These are phyloP conservation scores for Fusarium luffae DNA, from an alignment of 2,329 filamentous ascomycete species.

Conservation along the genomic window DNA sequence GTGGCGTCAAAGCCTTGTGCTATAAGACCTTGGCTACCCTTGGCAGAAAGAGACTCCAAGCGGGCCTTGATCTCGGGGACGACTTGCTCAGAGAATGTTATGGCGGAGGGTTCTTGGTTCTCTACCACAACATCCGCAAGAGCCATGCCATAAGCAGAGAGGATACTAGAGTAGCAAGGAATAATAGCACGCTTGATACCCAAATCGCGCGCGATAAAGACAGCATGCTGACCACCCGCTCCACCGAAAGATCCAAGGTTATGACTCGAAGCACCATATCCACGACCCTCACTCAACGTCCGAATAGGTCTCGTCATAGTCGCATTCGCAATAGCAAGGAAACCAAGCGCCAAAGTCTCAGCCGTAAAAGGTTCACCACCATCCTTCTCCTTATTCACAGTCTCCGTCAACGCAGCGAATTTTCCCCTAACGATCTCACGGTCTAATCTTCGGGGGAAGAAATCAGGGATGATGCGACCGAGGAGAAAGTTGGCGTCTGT, in stretches of 20 bases:
- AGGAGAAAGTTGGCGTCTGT: slow-evolving; percentile 79
- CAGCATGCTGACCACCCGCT: slow-evolving; percentile 58
- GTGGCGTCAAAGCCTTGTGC: slow-evolving; percentile 53
- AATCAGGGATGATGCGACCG: slow-evolving; percentile 68
- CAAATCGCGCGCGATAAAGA: slow-evolving; percentile 55
- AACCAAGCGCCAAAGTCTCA: slow-evolving; percentile 69
- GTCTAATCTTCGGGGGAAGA: slow-evolving; percentile 66
- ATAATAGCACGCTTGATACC: slow-evolving; percentile 57
- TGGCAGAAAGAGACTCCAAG: slow-evolving; percentile 39
- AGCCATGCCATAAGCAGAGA: slow-evolving; percentile 60
- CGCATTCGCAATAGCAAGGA: slow-evolving; percentile 79
- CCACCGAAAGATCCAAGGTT: slow-evolving; percentile 49
- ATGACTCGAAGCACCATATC: slow-evolving; percentile 42
- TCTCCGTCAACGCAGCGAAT: slow-evolving; percentile 54
- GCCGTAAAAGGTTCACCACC: slow-evolving; percentile 31
- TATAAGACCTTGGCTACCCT: slow-evolving; percentile 38
- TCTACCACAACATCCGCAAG: slow-evolving; percentile 59
- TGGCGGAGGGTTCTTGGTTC: slow-evolving; percentile 51
- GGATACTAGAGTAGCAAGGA: slow-evolving; percentile 58
- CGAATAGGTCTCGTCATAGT: slow-evolving; percentile 78
- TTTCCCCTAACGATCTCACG: slow-evolving; percentile 52
- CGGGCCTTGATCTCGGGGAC: slow-evolving; percentile 34
- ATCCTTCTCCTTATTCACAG: slow-evolving; percentile 42
- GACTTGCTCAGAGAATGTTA: slow-evolving; percentile 41
- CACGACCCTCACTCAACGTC: slow-evolving; percentile 46